phyloP scores from a whole-genome alignment of 2,329 filamentous ascomycete genomes.

The Colletotrichum liaoningense region DNA sequence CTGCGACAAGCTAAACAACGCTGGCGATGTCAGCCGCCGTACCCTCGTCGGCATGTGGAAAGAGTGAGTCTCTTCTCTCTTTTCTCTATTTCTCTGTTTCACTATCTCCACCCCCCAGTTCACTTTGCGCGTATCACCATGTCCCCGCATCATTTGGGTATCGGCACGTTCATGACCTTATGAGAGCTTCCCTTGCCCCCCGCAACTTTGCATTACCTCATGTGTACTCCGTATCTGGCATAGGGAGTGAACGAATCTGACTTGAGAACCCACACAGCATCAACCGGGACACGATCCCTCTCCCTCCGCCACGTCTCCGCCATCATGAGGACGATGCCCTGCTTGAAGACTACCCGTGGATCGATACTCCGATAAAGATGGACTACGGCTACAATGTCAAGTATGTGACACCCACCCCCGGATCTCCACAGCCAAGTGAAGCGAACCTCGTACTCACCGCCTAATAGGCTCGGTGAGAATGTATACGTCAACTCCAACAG shows the following conservation, averaged over 20 bases:
- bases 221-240: slow-evolving; percentile 1
- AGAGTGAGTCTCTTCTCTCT: slow-evolving; percentile 65
- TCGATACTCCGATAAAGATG: slow-evolving; percentile 75
- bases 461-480: slow-evolving; percentile 69
- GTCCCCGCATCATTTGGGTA: neutral
- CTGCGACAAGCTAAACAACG: slow-evolving; percentile 72
- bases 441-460: neutral
- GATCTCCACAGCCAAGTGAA: neutral
- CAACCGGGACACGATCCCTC: slow-evolving; percentile 67
- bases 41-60: slow-evolving; percentile 75
- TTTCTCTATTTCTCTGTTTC: neutral
- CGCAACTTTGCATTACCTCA: neutral
- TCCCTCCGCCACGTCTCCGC: slow-evolving; percentile 69
- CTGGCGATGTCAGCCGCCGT: slow-evolving; percentile 69
- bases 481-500: slow-evolving; percentile 82
- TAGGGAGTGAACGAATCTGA: slow-evolving; percentile 3
- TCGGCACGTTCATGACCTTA: neutral
- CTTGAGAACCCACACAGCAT: slow-evolving; percentile 59
- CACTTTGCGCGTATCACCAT: neutral
- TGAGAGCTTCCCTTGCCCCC: neutral
- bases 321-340: slow-evolving; percentile 73
- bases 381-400: slow-evolving; percentile 84
- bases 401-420: slow-evolving; percentile 43
- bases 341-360: slow-evolving; percentile 74
- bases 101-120: neutral